Evolutionary conservation across 768 basidiomycete species (phyloP).

Genomic region (Gymnopilus junonius): DNA sequence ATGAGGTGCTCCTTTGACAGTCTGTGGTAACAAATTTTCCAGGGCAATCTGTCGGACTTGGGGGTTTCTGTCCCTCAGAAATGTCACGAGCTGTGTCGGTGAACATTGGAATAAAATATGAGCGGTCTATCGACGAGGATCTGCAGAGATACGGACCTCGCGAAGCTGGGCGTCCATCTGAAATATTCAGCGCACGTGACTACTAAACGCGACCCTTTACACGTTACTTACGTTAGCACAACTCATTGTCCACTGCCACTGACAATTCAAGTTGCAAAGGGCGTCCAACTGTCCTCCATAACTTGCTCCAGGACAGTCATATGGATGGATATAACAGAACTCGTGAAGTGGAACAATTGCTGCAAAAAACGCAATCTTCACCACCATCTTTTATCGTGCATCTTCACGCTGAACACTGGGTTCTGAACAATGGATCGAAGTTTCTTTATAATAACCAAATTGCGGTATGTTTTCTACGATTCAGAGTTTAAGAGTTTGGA

Average conservation of each 20-base stretch:
- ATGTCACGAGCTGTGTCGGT: slow-evolving; percentile 68
- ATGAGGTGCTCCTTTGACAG: slow-evolving; percentile 69
- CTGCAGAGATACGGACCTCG: slow-evolving; percentile 39
- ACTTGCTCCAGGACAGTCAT: neutral
- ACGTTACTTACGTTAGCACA: slow-evolving; percentile 23
- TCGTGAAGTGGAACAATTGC: slow-evolving; percentile 62
- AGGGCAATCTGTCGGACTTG: slow-evolving; percentile 89
- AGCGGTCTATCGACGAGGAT: neutral
- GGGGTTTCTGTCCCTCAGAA: slow-evolving; percentile 85
- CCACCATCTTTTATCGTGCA: slow-evolving; percentile 82
- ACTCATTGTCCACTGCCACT: slow-evolving; percentile 16
- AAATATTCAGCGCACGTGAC: slow-evolving; percentile 37
- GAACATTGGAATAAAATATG: slow-evolving; percentile 5
- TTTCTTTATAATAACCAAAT: slow-evolving; percentile 82
- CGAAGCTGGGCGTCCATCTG: slow-evolving; percentile 51
- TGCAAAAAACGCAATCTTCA: slow-evolving; percentile 56
- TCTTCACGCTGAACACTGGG: slow-evolving; percentile 81
- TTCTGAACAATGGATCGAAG: slow-evolving; percentile 79
- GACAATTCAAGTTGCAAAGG: neutral
- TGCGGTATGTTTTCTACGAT: slow-evolving; percentile 47
- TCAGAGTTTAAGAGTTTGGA: neutral
- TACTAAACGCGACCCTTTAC: slow-evolving; percentile 19
- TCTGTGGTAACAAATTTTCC: slow-evolving; percentile 81
- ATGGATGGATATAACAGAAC: slow-evolving; percentile 81
- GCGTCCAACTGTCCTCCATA: neutral